Conservation (phyloP, 2,329 filamentous ascomycete genomes). For the Anisogramma anomala region DNA sequence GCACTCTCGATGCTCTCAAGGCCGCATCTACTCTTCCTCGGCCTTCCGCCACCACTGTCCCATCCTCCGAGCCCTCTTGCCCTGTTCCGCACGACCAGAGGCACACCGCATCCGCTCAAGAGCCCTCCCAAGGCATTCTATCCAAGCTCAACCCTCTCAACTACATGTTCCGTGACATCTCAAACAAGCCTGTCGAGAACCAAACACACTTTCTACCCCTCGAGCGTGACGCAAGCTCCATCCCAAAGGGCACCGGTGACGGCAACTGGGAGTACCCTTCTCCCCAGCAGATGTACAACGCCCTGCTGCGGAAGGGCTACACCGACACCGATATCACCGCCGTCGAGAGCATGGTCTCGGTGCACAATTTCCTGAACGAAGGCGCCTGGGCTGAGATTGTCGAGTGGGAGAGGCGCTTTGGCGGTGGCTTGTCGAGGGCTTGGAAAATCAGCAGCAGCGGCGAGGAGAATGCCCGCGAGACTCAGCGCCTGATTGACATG, state of each 20-base stretch:
- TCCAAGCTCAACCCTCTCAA: constrained; percentile 62
- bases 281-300: constrained; percentile 99
- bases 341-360: constrained; percentile 92
- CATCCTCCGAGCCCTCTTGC: constrained; percentile 25
- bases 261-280: constrained; percentile 96
- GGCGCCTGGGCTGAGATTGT: constrained; percentile 94
- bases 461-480: constrained; percentile 45
- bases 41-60: constrained; percentile 21
- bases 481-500: constrained; percentile 28
- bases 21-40: constrained; percentile 20
- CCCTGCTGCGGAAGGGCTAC: constrained; percentile 89
- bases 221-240: constrained; percentile 73
- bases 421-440: constrained; percentile 56
- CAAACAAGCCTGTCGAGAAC: constrained; percentile 62
- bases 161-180: constrained; percentile 86
- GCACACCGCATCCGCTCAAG: constrained; percentile 12
- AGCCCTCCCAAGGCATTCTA: constrained; percentile 31
- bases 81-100: constrained; percentile 33
- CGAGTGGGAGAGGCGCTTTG: constrained; percentile 83
- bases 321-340: constrained; percentile 87
- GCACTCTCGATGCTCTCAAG: constrained; percentile 37
- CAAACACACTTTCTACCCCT: constrained; percentile 68
- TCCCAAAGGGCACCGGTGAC: constrained; percentile 70
- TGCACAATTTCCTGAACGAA: constrained; percentile 97
- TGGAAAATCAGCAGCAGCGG: constrained; percentile 65